Conservation (phyloP, 306 rosid species). For the Prunus campanulata region DNA sequence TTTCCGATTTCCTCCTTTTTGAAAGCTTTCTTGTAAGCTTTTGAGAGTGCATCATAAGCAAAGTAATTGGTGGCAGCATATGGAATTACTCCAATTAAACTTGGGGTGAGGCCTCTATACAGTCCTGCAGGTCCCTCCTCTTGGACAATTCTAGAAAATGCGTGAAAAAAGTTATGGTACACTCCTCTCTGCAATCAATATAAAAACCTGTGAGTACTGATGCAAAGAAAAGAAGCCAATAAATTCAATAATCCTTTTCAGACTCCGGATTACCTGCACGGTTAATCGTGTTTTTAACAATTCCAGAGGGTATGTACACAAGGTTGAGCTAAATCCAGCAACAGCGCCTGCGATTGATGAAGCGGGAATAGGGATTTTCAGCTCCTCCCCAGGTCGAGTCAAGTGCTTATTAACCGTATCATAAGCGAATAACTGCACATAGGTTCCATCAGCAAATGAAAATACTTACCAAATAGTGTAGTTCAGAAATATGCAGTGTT, state of each 20-base stretch:
- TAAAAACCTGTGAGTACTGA: background rate
- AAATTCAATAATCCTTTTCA: background rate
- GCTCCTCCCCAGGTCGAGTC: slow-evolving; percentile 52
- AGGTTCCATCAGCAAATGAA: slow-evolving; percentile 1
- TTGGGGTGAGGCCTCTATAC: slow-evolving; percentile 75
- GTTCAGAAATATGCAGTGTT: too few relatives aligned
- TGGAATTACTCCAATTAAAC: slow-evolving; percentile 75
- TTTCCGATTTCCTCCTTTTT: slow-evolving; percentile 61
- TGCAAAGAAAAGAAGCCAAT: background rate
- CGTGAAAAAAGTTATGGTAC: slow-evolving; percentile 53
- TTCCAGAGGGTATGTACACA: slow-evolving; percentile 76
- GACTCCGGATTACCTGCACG: slow-evolving; percentile 41
- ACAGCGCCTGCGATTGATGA: slow-evolving; percentile 72
- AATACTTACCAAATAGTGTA: background rate
- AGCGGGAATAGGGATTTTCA: slow-evolving; percentile 49
- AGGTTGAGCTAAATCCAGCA: slow-evolving; percentile 78
- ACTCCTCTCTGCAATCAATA: slow-evolving; percentile 58
- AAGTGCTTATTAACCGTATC: slow-evolving; percentile 66
- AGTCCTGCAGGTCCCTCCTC: slow-evolving; percentile 80
- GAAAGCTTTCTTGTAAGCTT: slow-evolving; percentile 49
- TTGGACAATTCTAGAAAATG: slow-evolving; percentile 43
- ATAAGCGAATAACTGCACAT: slow-evolving; percentile 62
- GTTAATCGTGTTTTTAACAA: slow-evolving; percentile 71
- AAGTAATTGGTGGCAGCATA: slow-evolving; percentile 77
- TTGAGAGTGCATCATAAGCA: slow-evolving; percentile 69